Evolutionary conservation across 192 early-diverging fungal species (phyloP).

Genomic region (Backusella parvicylindrica): DNA sequence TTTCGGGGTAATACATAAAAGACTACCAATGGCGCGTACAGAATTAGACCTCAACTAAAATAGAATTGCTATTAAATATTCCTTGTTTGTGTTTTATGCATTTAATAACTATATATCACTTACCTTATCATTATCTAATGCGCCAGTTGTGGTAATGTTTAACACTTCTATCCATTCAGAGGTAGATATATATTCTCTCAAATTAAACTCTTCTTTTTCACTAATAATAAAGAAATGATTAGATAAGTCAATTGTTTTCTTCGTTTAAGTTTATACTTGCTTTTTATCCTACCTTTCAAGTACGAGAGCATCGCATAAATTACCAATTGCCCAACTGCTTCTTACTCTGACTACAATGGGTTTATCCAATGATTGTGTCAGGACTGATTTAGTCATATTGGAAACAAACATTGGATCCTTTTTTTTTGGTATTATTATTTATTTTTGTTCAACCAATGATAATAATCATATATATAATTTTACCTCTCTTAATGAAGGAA

Average conservation of each 20-base stretch:
- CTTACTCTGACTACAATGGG: conserved; percentile 60
- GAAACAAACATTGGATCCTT: conserved; percentile 56
- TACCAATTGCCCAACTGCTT: conserved; percentile 76
- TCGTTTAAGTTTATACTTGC: neutral
- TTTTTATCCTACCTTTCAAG: conserved; percentile 21
- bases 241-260: neutral
- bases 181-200: conserved; percentile 42
- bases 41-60: conserved; percentile 64
- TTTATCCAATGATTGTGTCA: conserved; percentile 47
- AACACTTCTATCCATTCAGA: conserved; percentile 44
- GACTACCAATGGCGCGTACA: conserved; percentile 65
- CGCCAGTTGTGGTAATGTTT: conserved; percentile 39
- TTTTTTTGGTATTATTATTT: neutral
- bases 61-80: neutral
- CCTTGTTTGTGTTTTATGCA: neutral
- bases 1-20: conserved; percentile 50
- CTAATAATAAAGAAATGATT: neutral
- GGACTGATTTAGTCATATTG: conserved; percentile 51
- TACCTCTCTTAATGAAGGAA: conserved; percentile 52
- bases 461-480: neutral
- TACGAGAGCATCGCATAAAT: conserved; percentile 62
- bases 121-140: conserved; percentile 75
- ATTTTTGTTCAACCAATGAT: neutral
- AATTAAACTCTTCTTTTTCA: conserved; percentile 19
- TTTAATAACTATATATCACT: neutral